Evolutionary conservation across 1,284 basidiomycete species (phyloP).

Genomic region (Polyporus tsugae): DNA sequence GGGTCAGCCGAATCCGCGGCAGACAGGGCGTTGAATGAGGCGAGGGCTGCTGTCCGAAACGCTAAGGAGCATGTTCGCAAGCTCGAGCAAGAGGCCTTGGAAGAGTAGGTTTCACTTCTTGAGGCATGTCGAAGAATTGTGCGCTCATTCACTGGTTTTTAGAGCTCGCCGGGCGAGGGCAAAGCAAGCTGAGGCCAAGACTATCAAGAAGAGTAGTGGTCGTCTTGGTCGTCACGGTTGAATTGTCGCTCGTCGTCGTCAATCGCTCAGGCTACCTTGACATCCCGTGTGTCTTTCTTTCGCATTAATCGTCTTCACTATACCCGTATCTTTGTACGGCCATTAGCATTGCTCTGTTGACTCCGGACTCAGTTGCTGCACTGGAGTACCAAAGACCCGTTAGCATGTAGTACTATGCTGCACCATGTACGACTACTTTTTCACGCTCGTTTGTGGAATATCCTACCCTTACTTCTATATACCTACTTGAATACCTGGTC

Average conservation of each 20-base stretch:
- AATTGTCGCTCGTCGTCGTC: conserved; percentile 21
- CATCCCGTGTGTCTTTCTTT: neutral
- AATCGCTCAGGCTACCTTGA: neutral
- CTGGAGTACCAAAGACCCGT: neutral
- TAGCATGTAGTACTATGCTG: neutral
- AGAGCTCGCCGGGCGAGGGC: conserved; percentile 63
- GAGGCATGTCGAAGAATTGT: neutral
- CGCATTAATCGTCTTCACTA: neutral
- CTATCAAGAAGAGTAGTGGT: conserved; percentile 60
- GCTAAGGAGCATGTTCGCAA: conserved; percentile 61
- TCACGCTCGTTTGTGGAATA: neutral
- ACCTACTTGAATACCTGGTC: neutral
- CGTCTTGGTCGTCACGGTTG: conserved; percentile 64
- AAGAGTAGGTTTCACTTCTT: conserved; percentile 55
- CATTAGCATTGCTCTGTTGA: neutral
- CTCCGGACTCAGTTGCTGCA: neutral
- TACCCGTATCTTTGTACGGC: conserved; percentile 7
- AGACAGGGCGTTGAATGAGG: conserved; percentile 58
- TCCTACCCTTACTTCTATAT: neutral
- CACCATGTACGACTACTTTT: neutral
- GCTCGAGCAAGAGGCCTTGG: conserved; percentile 61
- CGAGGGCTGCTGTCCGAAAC: conserved; percentile 55
- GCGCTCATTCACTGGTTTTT: conserved; percentile 9
- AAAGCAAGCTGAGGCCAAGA: conserved; percentile 66
- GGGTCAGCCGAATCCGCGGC: conserved; percentile 63